Evolutionary conservation across 2,329 filamentous ascomycete species (phyloP), one percentile per base, ranked within the genome.

Genomic region (Stemphylium beticola): DNA sequence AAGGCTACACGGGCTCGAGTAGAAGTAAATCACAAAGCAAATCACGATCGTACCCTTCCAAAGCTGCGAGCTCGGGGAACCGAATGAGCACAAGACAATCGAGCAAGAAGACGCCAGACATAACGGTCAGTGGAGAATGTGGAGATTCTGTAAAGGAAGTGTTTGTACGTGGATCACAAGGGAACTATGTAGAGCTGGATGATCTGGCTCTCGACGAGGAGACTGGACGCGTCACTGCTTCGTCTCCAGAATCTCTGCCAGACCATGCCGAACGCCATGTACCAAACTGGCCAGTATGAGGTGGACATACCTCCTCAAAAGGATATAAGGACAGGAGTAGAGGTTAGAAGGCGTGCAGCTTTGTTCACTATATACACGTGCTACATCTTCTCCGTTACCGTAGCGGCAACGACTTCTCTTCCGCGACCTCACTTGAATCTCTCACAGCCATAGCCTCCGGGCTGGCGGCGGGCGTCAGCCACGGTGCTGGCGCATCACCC

Each of bases 391-490:
- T n/a, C n/a, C n/a, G n/a, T n/a, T 50, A 54, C 29, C 46, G 29
- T 1, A 73, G 24, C 22, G 69, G 68, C 43, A 73, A 24, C 4
- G 55, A 59, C 57, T 62, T 69, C 53, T 71, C 69, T 12, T 66
- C 63, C 1, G 17, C 47, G 15, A 70, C 50, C 34, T 62, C 57
- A 7, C 42, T 49, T 3, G 56, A 45, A 4, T 57, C 61, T 37
- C 63, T 53, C 1, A 64, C 50, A 1, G 68, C 65, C 34, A 46
- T 58, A 1, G 64, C 58, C 53, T 72, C 69, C 11, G 75, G 75
- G 49, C 74, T 77, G n/a, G 74, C 72, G 2, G 72, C 74, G 1
- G 75, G 75, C 15, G 75, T 77, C 34, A 72, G 61, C 69, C 68
- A 74, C 9, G 72, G 60, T 7, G 65, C 66, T 17, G 69, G 62